Percentiles rank a stretch among this genome's conserved stretches.
Evolutionary conservation across 176 grass and related monocot genomes (phyloP).

Genomic region (Avena eriantha): DNA sequence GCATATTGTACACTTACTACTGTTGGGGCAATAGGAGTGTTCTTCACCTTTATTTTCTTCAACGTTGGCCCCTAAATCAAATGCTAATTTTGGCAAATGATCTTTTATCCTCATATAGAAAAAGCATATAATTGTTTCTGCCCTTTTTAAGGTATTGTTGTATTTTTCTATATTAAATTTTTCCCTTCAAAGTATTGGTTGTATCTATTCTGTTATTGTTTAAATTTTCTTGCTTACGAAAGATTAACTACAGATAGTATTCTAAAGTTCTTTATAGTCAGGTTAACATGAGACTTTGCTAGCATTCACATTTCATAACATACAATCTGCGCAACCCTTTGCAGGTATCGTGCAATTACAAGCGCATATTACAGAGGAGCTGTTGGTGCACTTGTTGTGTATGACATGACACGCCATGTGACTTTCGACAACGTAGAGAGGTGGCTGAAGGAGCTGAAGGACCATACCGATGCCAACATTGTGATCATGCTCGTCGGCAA

Average conservation of each 20-base stretch:
- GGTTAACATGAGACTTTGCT: not conserved
- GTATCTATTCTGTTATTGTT: not conserved
- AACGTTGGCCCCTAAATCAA: not conserved
- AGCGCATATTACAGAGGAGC: no score
- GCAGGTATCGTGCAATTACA: no score
- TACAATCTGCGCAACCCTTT: not conserved
- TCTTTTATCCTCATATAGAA: not conserved
- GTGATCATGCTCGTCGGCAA: conserved; percentile 61
- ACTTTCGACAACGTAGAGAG: conserved; percentile 57
- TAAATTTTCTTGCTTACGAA: not conserved
- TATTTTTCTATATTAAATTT: not conserved
- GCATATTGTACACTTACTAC: not conserved
- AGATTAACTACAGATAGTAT: not conserved
- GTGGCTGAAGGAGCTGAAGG: conserved; percentile 56
- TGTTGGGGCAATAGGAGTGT: not conserved
- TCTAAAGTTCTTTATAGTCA: not conserved
- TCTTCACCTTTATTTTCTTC: not conserved
- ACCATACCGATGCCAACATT: conserved; percentile 53
- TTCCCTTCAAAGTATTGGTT: not conserved
- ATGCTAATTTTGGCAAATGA: not conserved
- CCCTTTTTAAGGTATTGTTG: not conserved
- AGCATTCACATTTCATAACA: not conserved
- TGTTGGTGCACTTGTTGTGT: conserved; percentile 54
- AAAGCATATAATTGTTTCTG: not conserved
- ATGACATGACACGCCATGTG: conserved; percentile 46